Evolutionary conservation across 2,329 filamentous ascomycete genomes (phyloP).

Genomic region (Daldinia eschscholtzii): DNA sequence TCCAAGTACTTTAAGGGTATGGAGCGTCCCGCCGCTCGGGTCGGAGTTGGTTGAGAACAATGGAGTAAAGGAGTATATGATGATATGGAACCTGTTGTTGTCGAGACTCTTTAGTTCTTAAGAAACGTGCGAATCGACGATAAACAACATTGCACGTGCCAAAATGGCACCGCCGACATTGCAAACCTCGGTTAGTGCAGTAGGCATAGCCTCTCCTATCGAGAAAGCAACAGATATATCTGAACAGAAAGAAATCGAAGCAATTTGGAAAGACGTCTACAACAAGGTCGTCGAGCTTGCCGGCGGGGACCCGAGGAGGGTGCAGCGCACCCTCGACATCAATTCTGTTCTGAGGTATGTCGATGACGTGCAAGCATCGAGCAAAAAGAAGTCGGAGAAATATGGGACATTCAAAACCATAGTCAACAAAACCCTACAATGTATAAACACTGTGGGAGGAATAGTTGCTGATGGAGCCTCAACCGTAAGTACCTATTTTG

Average conservation of each 20-base stretch:
- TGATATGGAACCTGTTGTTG: neutral
- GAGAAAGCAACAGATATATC: slow-evolving; percentile 45
- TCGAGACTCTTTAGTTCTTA: slow-evolving; percentile 4
- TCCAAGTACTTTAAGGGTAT: slow-evolving; percentile 20
- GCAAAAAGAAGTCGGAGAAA: slow-evolving; percentile 51
- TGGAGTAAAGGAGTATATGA: neutral
- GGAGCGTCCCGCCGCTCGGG: slow-evolving; percentile 6
- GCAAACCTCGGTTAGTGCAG: slow-evolving; percentile 39
- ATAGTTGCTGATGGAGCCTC: slow-evolving; percentile 52
- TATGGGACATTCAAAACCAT: slow-evolving; percentile 48
- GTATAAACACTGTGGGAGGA: slow-evolving; percentile 53
- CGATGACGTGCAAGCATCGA: slow-evolving; percentile 46
- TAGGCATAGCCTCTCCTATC: slow-evolving; percentile 41
- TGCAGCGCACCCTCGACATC: slow-evolving; percentile 48
- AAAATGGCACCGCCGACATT: slow-evolving; percentile 46
- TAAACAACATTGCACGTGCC: slow-evolving; percentile 12
- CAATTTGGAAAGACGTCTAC: slow-evolving; percentile 53
- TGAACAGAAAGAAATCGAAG: slow-evolving; percentile 51
- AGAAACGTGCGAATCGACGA: slow-evolving; percentile 7
- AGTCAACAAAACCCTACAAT: slow-evolving; percentile 52
- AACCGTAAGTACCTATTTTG: slow-evolving; percentile 33
- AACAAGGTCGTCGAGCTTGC: slow-evolving; percentile 52
- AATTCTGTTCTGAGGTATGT: slow-evolving; percentile 50
- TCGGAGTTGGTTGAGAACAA: neutral
- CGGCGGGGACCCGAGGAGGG: slow-evolving; percentile 48